Evolutionary conservation across 164 flowering plant genomes (phyloP).

Genomic region (Paratinospora sagittata): DNA sequence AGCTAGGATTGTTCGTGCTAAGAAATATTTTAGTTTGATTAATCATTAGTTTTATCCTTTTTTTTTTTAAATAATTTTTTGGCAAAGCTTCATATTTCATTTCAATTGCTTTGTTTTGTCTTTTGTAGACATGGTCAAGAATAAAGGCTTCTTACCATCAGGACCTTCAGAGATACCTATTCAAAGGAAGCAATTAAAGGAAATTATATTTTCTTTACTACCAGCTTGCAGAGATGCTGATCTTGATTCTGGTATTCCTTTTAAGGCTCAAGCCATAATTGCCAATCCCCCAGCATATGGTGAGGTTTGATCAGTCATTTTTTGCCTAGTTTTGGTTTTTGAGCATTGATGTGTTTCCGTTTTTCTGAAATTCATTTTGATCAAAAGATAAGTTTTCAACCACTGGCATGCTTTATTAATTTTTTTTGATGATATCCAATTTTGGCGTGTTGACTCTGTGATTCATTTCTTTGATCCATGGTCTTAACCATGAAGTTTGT

Average conservation of each 20-base stretch:
- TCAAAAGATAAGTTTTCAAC: too few species aligned
- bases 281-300: constrained; percentile 99
- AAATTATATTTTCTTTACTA: constrained; percentile 75
- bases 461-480: too few species aligned
- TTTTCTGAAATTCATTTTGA: too few species aligned
- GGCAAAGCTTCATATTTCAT: background rate
- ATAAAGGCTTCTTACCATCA: constrained; percentile 97
- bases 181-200: constrained; percentile 91
- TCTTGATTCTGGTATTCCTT: constrained; percentile 71
- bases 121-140: constrained; percentile 92
- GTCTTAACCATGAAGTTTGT: too few species aligned
- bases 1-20: background rate
- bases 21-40: background rate
- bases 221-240: constrained; percentile 92
- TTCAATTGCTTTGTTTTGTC: constrained; percentile 1
- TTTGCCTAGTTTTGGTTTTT: background rate
- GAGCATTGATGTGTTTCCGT: too few species aligned
- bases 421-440: too few species aligned
- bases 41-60: too few species aligned
- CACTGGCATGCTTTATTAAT: too few species aligned
- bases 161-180: constrained; percentile 96
- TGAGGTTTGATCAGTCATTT: constrained; percentile 25
- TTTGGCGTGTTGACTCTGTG: too few species aligned
- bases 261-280: constrained; percentile 94
- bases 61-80: too few species aligned